Evolutionary conservation across 257 asterid species (phyloP), one percentile per base, ranked within the genome.

Genomic region (Solanum neorickii): DNA sequence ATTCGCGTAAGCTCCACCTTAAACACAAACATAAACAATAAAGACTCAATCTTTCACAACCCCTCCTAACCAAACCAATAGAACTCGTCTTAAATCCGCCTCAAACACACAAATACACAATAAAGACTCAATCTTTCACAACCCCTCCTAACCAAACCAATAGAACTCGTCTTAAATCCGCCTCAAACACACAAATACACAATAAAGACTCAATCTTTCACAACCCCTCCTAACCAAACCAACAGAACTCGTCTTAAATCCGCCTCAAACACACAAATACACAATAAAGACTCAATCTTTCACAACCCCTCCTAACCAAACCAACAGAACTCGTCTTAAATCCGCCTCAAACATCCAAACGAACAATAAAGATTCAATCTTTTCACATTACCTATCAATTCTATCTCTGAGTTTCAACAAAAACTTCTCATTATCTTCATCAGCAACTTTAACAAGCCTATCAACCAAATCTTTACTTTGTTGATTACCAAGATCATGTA

Each of bases 401-500:
- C 91, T 86, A 41, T 89, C 82, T 46, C 65, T 89, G 86, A 89
- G 91, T 68, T 89, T 86, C 62, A 83, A 60, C 86, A 89, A 37
- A 85, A 89, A 89, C 52, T 59, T 72, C 86, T 89, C 91, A 60
- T 86, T 89, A 86, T 89, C 91, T 82, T 86, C 89, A 35, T 83
- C 89, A 25, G 89, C 86, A 39, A 35, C 73, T 59, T 82, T 74
- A 3, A 89, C 78, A 8, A 89, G 89, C n/a, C 89, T 82, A 41
- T 86, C 89, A 39, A 89, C 49, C 89, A 89, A 86, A 69, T 62
- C 46, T 47, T 74, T 42, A 60, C 89, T 89, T 35, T 94, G 94
- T n/a, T 89, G 87, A n/a, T 86, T 86, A 0, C 92, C 96, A 46
- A 95, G 98, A 73, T 85, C 78, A 4, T 86, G 66, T 20, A 95